Base-by-base conservation (phyloP, 768 basidiomycete species). In the Mycena pura region DNA sequence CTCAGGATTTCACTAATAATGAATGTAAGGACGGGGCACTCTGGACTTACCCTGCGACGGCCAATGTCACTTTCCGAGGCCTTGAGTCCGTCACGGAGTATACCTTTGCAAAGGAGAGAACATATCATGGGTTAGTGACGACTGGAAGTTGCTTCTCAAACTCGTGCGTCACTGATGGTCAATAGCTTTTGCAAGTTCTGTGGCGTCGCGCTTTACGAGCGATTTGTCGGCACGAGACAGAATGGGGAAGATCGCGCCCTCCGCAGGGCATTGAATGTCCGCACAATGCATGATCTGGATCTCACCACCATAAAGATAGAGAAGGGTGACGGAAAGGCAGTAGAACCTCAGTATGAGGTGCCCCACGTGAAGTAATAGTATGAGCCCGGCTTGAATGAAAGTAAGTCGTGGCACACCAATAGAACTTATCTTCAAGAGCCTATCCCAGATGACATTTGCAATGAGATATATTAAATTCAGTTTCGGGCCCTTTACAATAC, bases 101-200 rank as follows among this genome's bases (percentile, higher is more conserved):
- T 28, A 21, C n/a, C 25, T 52, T 52, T 39, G n/a, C 25, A 4
- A 40, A 11, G 27, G n/a, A 52, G n/a, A 52, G 31, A 52, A 28
- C 25, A 25, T 28, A 40, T 40, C 38, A 52, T 28, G 27, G 50
- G 50, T 55, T 9, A 27, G 53, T n/a, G n/a, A n/a, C n/a, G n/a
- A n/a, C 43, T 22, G 50, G 31, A 8, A 29, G 22, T n/a, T 52
- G n/a, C 22, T 21, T 29, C 50, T 52, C 25, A 25, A 40, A 14
- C 47, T 44, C 29, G 22, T 46, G 41, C 22, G 41, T 21, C 43
- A n/a, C n/a, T n/a, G n/a, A n/a, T n/a, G n/a, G n/a, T n/a, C n/a
- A n/a, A 32, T 46, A 45, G 53, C 41, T 55, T 55, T 43, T 55
- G 53, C 21, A 55, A 55, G 53, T 44, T 31, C 6, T 55, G 53